Percentiles rank a stretch among this genome's conserved stretches.
Conservation (phyloP, 2,329 filamentous ascomycete genomes). For the Huntiella abstrusa region DNA sequence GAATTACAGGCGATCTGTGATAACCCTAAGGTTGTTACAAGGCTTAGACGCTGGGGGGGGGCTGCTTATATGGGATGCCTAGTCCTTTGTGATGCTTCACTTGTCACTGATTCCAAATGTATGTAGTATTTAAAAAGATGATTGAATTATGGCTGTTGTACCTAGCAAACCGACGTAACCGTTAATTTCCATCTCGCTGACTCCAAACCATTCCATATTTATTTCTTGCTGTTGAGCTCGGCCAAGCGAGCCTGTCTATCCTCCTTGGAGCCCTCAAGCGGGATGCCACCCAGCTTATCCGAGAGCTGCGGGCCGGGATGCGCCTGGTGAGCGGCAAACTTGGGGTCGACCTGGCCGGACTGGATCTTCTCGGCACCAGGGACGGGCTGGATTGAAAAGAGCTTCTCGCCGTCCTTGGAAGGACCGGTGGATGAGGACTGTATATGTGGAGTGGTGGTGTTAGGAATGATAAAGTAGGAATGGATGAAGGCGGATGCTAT, state of each 20-base stretch:
- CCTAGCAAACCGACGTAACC: background rate
- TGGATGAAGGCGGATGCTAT: conserved; percentile 4
- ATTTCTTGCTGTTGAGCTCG: conserved; percentile 39
- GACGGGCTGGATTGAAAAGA: conserved; percentile 28
- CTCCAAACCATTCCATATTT: conserved; percentile 6
- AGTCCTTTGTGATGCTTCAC: too few relatives aligned
- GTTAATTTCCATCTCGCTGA: background rate
- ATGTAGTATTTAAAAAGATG: too few relatives aligned
- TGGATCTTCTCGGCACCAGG: conserved; percentile 18
- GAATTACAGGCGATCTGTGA: too few relatives aligned
- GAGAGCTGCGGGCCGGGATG: conserved; percentile 39
- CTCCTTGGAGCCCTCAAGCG: conserved; percentile 46
- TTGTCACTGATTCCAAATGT: too few relatives aligned
- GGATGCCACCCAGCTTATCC: conserved; percentile 28
- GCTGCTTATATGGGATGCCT: too few relatives aligned
- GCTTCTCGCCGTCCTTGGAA: conserved; percentile 19
- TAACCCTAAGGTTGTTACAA: too few relatives aligned
- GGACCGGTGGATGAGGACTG: conserved; percentile 1
- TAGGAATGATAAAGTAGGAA: conserved; percentile 8
- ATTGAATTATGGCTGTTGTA: background rate
- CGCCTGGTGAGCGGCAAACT: conserved; percentile 33
- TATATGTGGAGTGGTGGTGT: conserved; percentile 3
- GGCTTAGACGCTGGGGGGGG: too few relatives aligned
- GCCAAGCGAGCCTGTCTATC: conserved; percentile 46
- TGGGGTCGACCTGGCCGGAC: conserved; percentile 19